Evolutionary conservation across 805 yeast genomes (phyloP).

Genomic region (Lipomyces chichibuensis): DNA sequence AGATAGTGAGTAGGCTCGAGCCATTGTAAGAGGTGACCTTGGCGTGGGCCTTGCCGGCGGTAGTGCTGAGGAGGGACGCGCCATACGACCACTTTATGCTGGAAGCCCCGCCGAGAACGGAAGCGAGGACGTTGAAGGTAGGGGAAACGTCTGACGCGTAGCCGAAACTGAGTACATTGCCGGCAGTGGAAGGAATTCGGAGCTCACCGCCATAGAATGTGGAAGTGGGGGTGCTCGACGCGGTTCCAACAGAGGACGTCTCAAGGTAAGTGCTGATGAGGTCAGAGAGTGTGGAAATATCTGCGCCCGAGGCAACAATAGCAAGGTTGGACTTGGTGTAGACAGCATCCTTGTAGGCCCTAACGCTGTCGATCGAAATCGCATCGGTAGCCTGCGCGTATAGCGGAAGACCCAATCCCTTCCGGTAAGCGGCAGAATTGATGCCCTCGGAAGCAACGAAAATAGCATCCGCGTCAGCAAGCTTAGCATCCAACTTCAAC

Average conservation of each 20-base stretch:
- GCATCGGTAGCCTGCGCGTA: conserved; percentile 66
- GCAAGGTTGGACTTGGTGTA: conserved; percentile 73
- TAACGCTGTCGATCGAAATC: conserved; percentile 65
- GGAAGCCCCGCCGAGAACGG: conserved; percentile 56
- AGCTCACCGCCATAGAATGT: conserved; percentile 65
- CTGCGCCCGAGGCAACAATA: conserved; percentile 73
- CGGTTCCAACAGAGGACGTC: conserved; percentile 61
- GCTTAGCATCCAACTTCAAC: conserved; percentile 64
- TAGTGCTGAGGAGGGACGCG: conserved; percentile 53
- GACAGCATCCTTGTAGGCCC: conserved; percentile 64
- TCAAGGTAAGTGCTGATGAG: conserved; percentile 62
- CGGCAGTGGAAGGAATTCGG: conserved; percentile 61
- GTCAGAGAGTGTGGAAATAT: conserved; percentile 65
- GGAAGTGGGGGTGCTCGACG: conserved; percentile 49
- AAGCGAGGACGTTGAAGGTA: conserved; percentile 72
- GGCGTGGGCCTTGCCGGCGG: conserved; percentile 51
- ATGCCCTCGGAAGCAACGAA: conserved; percentile 74
- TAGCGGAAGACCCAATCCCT: conserved; percentile 84
- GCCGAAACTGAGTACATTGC: conserved; percentile 77
- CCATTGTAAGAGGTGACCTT: conserved; percentile 68
- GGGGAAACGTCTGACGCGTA: conserved; percentile 70
- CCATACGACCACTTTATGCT: conserved; percentile 60
- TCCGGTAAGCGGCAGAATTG: conserved; percentile 80
- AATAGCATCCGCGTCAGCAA: conserved; percentile 55
- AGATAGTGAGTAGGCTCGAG: conserved; percentile 77